Base-by-base conservation (phyloP, 441 rosid species). In the Bruguiera hainesii region DNA sequence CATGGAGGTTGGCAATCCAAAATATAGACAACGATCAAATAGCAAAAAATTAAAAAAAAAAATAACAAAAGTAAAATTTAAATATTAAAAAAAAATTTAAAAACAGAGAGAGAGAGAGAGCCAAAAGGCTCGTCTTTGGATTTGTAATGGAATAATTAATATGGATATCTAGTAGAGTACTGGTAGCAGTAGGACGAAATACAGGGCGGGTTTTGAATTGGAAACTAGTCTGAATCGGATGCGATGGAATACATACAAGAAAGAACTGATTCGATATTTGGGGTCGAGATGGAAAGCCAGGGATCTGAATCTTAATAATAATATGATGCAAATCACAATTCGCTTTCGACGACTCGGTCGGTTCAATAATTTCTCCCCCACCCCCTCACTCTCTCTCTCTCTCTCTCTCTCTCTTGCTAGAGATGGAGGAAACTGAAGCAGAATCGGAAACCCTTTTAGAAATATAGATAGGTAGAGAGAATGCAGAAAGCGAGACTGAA, bases 271-370 rank as follows among this genome's bases (percentile, higher is more conserved):
- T 13, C 18, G 15, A 11, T 42, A 42, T 11, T 26, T 51, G 71
- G 63, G 52, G 63, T 60, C 37, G 37, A 23, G 42, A 13, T 42
- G 49, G 3, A 51, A 61, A 73, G 67, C 20, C 56, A 53, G 60
- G 74, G 81, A 84, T 82, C 81, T 73, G 85, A 85, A 82, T 76
- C 83, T 65, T 69, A 37, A 42, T 11, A 7, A 6, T 33, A 33
- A 42, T 42, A 13, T 3, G 4, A 42, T 7, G 48, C 48, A 13
- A 42, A 3, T 42, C 23, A 5, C 49, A 33, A 60, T 51, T 37
- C 7, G 7, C 11, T n/a, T 31, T 48, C 9, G 2, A 33, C 37
- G 10, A 33, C 37, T 7, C 37, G 37, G 9, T 71, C 42, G 59
- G 51, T 60, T 30, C 5, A 9, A 51, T 30, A 29, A 35, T 30